These are phyloP conservation scores for Aspergillus sp. DNA, from an alignment of 2,329 filamentous ascomycete species.

Conservation along the genomic window DNA sequence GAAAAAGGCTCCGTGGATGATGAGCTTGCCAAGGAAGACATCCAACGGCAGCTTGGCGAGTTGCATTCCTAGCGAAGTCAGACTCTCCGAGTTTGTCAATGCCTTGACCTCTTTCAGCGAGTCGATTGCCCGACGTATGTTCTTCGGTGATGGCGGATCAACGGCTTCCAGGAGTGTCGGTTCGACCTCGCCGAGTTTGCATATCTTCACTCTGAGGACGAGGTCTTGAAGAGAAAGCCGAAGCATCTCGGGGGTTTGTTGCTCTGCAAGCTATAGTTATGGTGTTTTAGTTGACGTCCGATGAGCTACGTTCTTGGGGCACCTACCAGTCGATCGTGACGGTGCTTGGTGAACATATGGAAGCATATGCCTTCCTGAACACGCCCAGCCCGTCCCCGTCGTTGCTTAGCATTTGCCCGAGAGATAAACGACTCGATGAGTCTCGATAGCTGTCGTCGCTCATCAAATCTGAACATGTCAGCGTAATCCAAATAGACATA, in stretches of 20 bases:
- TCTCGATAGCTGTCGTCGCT: constrained; percentile 79
- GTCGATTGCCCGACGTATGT: constrained; percentile 86
- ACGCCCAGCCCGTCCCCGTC: constrained; percentile 85
- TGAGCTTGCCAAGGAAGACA: constrained; percentile 88
- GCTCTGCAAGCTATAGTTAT: constrained; percentile 61
- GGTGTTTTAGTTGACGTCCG: too few species aligned
- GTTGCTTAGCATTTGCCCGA: constrained; percentile 88
- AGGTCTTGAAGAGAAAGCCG: constrained; percentile 88
- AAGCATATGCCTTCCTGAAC: constrained; percentile 94
- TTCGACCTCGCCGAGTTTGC: constrained; percentile 88
- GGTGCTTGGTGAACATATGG: constrained; percentile 84
- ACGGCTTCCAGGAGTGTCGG: constrained; percentile 79
- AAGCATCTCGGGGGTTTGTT: constrained; percentile 95
- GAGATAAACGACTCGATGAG: constrained; percentile 94
- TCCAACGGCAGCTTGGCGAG: constrained; percentile 84
- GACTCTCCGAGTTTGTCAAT: constrained; percentile 67
- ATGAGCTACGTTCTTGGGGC: too few species aligned
- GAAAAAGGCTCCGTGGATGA: constrained; percentile 78
- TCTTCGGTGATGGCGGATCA: constrained; percentile 83
- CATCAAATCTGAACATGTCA: constrained; percentile 60
- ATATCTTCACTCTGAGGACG: constrained; percentile 94
- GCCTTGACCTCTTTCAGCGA: constrained; percentile 89
- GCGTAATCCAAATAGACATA: constrained; percentile 4
- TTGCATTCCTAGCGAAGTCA: constrained; percentile 79
- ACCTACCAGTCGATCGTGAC: constrained; percentile 62